Conservation (phyloP, 176 grass and related monocot species). For the Chrysopogon serrulatus region DNA sequence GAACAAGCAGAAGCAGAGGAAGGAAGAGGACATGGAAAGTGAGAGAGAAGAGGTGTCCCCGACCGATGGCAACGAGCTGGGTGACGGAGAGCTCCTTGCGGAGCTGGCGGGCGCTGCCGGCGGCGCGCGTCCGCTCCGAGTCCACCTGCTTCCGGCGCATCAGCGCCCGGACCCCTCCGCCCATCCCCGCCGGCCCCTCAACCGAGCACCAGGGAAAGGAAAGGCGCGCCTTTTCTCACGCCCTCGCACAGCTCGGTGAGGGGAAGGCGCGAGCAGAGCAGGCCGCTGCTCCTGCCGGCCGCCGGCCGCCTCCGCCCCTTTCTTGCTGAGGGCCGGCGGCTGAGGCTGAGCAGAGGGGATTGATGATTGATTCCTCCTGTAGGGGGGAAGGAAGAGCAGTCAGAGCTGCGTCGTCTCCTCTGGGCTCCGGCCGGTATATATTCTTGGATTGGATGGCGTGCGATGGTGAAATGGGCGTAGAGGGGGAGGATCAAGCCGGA, state of each 20-base stretch:
- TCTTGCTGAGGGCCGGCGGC: too few species aligned
- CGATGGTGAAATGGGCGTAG: too few species aligned
- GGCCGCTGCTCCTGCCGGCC: not conserved
- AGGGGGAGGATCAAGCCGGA: too few species aligned
- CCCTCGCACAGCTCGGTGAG: not conserved
- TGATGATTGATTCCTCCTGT: not conserved
- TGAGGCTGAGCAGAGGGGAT: not conserved
- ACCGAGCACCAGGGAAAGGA: not conserved
- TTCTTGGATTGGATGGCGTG: not conserved
- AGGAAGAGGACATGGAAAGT: not conserved
- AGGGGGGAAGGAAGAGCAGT: not conserved
- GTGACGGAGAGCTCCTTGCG: slow-evolving; percentile 79
- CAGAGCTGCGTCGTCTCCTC: not conserved
- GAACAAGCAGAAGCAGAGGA: not conserved
- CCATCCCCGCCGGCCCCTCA: not conserved
- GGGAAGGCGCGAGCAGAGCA: too few species aligned
- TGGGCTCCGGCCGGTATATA: not conserved
- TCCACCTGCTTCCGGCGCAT: slow-evolving; percentile 95
- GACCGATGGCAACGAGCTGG: slow-evolving; percentile 84
- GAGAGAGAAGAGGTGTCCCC: not conserved
- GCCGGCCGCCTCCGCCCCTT: not conserved
- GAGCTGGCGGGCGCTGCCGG: slow-evolving; percentile 52
- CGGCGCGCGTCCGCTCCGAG: slow-evolving; percentile 56
- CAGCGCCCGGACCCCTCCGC: slow-evolving; percentile 38
- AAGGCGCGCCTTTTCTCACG: not conserved